Evolutionary conservation across 163 green algal genomes (phyloP), one percentile per base, ranked within the genome.

Genomic region (Chlamydomonas reinhardtii): DNA sequence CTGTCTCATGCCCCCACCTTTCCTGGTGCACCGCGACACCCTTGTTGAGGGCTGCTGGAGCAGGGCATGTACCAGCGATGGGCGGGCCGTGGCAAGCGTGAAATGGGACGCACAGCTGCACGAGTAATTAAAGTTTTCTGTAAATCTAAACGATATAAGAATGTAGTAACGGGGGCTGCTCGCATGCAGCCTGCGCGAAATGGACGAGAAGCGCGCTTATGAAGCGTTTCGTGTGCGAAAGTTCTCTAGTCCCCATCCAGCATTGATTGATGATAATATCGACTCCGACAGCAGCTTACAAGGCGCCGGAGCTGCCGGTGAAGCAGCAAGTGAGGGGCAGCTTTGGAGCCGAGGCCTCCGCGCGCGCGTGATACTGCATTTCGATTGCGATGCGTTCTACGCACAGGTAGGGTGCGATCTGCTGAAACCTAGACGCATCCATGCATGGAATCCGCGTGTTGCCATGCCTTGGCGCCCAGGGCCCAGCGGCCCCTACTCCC

Each of bases 331-430:
- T 32, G 61, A n/a, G 9, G 61, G 4, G 2, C 9, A 29, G 5
- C n/a, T 15, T n/a, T 11, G 11, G 29, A 11, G 2, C 12, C 35
- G 29, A 16, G 62, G 17, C n/a, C 16, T 37, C 27, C 29, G 11
- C 65, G 16, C 61, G 48, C 80, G 94, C 2, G 92, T 95, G 2
- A 93, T 97, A 9, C 35, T 97, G 0, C 95, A 97, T 76, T 94
- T 98, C 73, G 95, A 98, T 48, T 92, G 92, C 16, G 92, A 97
- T 74, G 86, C 66, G 35, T 96, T 96, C 75, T 96, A 97, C 32
- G 89, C 89, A 4, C 89, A 94, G 89, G 92, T 95, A 11, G 2
- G 62, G 4, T 29, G 35, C 62, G 15, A n/a, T n/a, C n/a, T n/a
- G 24, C 27, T 20, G 12, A 20, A 11, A 68, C 61, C 14, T 9